Base-by-base conservation (phyloP, 495 filamentous ascomycete species). In the Penicillium cosmopolitanum region DNA sequence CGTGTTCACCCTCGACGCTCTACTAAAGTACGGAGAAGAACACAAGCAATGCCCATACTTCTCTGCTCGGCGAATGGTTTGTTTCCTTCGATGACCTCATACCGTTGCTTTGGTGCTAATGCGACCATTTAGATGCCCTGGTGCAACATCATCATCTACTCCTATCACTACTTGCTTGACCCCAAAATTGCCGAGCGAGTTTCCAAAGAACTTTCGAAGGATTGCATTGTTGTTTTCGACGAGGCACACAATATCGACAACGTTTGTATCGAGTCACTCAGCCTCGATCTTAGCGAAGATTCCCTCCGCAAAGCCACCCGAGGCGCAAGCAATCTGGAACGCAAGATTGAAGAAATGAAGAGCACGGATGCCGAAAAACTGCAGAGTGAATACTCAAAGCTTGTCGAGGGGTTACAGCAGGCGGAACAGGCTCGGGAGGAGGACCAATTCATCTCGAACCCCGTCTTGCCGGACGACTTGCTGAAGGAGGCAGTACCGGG, bases 191-290 rank as follows among this genome's bases (percentile, higher is more conserved):
- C 95, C 21, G 95, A 99, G 70, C 82, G 95, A 51, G 95, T 99
- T 3, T 98, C 96, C 1, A 92, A 90, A 71, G 94, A 99, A 66
- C 82, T 99, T 6, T 97, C 95, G 6, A 98, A 97, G 60, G 95
- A 99, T 70, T 96, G 93, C 69, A 99, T 99, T 28, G 91, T 99
- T 15, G 96, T 99, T 13, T 99, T 99, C 64, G 95, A 99, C 68
- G 95, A 99, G 66, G 95, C 95, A 18, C 95, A 99, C 74, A 99
- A 99, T 61, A 99, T 99, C 65, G 95, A 99, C 80, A 99, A 99
- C 72, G 95, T 99, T 51, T 98, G 96, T 71, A 99, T 99, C 60
- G 95, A 99, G 66, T 96, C 95, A 12, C 81, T 97, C 19, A 97
- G 94, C 66, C 96, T 96, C 28, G 95, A 99, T 71, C 81, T 99